These are phyloP conservation scores for Primulina huaijiensis DNA, from an alignment of 257 asterid species.

Conservation along the genomic window DNA sequence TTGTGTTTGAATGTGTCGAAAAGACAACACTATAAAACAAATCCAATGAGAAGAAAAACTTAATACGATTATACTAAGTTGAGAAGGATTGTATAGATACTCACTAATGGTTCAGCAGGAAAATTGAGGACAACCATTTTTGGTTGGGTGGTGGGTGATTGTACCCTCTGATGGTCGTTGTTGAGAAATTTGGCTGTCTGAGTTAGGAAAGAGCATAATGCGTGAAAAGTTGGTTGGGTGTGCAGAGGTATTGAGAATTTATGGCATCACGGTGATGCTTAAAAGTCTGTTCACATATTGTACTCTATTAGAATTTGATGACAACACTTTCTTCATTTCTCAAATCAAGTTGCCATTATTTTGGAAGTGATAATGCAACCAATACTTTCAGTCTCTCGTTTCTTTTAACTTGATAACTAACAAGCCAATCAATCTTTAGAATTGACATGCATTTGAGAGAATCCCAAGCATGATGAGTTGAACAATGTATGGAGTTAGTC, in stretches of 20 bases:
- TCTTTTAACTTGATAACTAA: background rate
- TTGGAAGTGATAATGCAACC: background rate
- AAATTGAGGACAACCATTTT: too few relatives aligned
- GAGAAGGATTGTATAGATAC: too few relatives aligned
- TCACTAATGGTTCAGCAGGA: too few relatives aligned
- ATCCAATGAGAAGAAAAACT: conserved; percentile 2
- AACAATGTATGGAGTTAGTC: background rate
- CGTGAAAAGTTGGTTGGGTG: background rate
- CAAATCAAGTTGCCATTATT: background rate
- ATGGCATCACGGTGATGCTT: background rate
- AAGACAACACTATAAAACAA: background rate
- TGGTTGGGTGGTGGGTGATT: background rate
- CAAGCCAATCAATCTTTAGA: background rate
- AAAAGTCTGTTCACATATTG: background rate
- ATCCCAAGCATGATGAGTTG: background rate
- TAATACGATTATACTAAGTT: background rate
- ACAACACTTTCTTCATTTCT: background rate
- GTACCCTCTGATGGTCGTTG: background rate
- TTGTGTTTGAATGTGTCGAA: background rate
- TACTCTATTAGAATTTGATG: background rate
- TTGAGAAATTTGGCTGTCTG: background rate
- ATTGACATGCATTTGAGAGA: background rate
- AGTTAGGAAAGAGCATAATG: background rate
- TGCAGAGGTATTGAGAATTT: background rate
- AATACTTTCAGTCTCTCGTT: background rate